phyloP scores from a whole-genome alignment of 2,329 filamentous ascomycete genomes.

The Cercospora sp. region DNA sequence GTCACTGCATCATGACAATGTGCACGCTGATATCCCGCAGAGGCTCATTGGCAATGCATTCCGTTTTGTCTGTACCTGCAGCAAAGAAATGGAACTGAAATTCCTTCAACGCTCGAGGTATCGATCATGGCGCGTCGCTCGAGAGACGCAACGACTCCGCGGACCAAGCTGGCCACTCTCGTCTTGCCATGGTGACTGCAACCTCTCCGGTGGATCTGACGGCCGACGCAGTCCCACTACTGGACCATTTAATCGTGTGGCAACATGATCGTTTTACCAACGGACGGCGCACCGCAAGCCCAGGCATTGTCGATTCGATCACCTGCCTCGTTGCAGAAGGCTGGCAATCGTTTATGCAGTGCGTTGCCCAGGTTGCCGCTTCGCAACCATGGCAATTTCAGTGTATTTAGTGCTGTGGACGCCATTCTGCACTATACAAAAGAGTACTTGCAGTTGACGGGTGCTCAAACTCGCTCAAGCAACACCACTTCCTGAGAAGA shows the following conservation, averaged over 20 bases:
- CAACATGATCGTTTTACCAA: neutral
- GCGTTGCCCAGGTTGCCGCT: neutral
- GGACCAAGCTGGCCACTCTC: neutral
- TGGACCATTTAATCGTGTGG: neutral
- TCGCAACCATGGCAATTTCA: slow-evolving; percentile 1
- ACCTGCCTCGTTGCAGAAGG: neutral
- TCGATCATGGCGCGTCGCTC: neutral
- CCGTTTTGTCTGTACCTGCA: neutral
- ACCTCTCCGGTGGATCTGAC: neutral
- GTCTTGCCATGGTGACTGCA: neutral
- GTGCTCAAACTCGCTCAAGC: neutral
- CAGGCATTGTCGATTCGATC: neutral
- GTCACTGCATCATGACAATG: neutral
- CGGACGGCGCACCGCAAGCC: neutral
- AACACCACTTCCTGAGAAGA: neutral
- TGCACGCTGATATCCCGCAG: neutral
- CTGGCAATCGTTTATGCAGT: neutral
- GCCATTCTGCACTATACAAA: neutral
- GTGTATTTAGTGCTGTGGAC: neutral
- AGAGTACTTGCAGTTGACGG: neutral
- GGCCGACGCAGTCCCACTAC: neutral
- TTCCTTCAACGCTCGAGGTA: neutral
- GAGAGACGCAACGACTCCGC: neutral
- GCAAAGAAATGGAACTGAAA: neutral
- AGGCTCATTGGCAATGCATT: neutral